Conservation (phyloP, 2,329 filamentous ascomycete genomes). For the Sporothrix inflata region DNA sequence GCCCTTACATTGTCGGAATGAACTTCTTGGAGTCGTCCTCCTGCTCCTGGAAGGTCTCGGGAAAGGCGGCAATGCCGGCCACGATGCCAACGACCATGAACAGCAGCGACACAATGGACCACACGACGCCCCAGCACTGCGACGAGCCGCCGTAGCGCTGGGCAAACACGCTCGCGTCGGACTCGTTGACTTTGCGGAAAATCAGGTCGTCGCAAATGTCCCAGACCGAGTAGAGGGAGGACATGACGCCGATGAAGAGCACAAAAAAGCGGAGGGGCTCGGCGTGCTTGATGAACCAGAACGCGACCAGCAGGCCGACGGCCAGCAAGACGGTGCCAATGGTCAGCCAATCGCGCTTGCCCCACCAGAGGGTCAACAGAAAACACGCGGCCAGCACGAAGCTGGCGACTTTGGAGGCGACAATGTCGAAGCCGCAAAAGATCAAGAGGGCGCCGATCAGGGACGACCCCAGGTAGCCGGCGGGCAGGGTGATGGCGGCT, state of each 20-base stretch:
- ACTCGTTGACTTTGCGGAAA: conserved; percentile 76
- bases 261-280: conserved; percentile 70
- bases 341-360: conserved; percentile 76
- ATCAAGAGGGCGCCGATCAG: conserved; percentile 77
- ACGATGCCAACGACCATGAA: conserved; percentile 76
- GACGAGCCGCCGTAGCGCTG: conserved; percentile 77
- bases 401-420: conserved; percentile 78
- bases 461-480: conserved; percentile 76
- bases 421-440: conserved; percentile 80
- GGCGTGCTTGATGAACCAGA: conserved; percentile 80
- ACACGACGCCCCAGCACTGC: conserved; percentile 79
- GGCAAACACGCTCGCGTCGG: conserved; percentile 78
- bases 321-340: conserved; percentile 70
- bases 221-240: conserved; percentile 78
- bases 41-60: conserved; percentile 69
- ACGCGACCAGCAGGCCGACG: conserved; percentile 70
- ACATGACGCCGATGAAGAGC: conserved; percentile 83
- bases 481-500: conserved; percentile 71
- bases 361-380: conserved; percentile 81
- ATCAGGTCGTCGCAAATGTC: conserved; percentile 85
- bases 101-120: conserved; percentile 70
- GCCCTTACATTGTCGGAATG: conserved; percentile 51
- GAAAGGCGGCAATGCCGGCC: conserved; percentile 77
- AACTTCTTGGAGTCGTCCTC: conserved; percentile 70
- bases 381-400: conserved; percentile 75